phyloP scores from a whole-genome alignment of 352 stramenopile species.

The Globisporangium splendens region DNA sequence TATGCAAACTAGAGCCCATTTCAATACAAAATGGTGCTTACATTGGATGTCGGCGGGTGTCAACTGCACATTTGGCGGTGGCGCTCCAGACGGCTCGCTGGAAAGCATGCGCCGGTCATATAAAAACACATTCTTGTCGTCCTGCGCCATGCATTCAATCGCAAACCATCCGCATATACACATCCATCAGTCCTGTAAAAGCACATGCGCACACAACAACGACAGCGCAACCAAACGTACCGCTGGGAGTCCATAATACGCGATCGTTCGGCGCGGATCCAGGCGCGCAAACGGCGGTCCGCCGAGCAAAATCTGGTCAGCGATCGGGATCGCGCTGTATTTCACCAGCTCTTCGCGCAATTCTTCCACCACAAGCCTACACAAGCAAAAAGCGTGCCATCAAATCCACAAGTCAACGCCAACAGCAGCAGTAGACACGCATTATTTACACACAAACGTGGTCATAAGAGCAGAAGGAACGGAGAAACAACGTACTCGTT shows the following conservation, averaged over 20 bases:
- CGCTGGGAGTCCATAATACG: constrained; percentile 59
- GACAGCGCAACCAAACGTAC: constrained; percentile 19
- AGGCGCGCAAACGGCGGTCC: constrained; percentile 74
- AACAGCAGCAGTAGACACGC: neutral
- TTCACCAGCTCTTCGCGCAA: constrained; percentile 57
- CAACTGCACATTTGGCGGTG: constrained; percentile 45
- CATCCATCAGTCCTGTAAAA: too few relatives aligned
- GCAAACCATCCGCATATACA: too few relatives aligned
- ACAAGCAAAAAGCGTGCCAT: neutral
- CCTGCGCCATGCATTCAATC: constrained; percentile 11
- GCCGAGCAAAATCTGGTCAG: constrained; percentile 79
- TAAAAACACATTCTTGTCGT: constrained; percentile 72
- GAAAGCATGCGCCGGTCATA: constrained; percentile 82
- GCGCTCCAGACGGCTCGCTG: constrained; percentile 37
- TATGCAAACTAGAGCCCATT: neutral
- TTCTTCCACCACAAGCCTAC: constrained; percentile 64
- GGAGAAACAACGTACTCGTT: constrained; percentile 38
- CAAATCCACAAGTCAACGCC: neutral
- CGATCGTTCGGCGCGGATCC: constrained; percentile 64
- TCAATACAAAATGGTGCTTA: neutral
- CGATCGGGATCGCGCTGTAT: constrained; percentile 50
- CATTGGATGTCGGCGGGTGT: constrained; percentile 2
- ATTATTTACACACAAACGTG: constrained; percentile 4
- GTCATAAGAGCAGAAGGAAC: neutral
- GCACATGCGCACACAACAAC: neutral